Evolutionary conservation across 2,329 filamentous ascomycete species (phyloP).

Genomic region (Colletotrichum orbiculare): DNA sequence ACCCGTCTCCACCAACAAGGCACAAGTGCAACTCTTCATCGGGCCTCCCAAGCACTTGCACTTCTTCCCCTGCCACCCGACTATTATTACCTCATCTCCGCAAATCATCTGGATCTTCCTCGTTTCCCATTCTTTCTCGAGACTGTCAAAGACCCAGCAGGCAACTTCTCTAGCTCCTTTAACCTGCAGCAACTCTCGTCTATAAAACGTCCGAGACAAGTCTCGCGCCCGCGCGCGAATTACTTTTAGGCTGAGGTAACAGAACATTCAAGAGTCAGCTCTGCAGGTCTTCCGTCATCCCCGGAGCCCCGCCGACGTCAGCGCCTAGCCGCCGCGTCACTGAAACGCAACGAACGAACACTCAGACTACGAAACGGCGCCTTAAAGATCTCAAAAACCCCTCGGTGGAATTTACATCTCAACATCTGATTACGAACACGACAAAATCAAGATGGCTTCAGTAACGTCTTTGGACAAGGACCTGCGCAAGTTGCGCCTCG

Average conservation of each 20-base stretch:
- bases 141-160: too few relatives aligned
- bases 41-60: conserved; percentile 16
- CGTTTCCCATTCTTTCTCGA: background rate
- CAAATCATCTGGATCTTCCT: conserved; percentile 20
- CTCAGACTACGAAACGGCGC: conserved; percentile 13
- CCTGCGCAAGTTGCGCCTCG: conserved; percentile 90
- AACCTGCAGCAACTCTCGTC: background rate
- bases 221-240: conserved; percentile 22
- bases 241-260: background rate
- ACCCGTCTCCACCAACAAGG: conserved; percentile 32
- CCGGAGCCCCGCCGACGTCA: conserved; percentile 33
- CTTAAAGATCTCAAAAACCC: conserved; percentile 1
- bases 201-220: conserved; percentile 19
- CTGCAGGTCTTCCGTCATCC: conserved; percentile 25
- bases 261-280: background rate
- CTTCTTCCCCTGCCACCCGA: conserved; percentile 21
- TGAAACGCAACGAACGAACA: conserved; percentile 32
- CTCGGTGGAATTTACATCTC: background rate
- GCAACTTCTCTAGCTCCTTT: too few relatives aligned
- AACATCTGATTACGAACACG: background rate
- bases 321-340: conserved; percentile 31
- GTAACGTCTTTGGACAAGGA: conserved; percentile 95
- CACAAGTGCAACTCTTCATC: conserved; percentile 19
- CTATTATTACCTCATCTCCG: conserved; percentile 18
- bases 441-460: conserved; percentile 77